These are phyloP conservation scores for Dillenia turbinata DNA, from an alignment of 164 flowering plant genomes.

Conservation along the genomic window DNA sequence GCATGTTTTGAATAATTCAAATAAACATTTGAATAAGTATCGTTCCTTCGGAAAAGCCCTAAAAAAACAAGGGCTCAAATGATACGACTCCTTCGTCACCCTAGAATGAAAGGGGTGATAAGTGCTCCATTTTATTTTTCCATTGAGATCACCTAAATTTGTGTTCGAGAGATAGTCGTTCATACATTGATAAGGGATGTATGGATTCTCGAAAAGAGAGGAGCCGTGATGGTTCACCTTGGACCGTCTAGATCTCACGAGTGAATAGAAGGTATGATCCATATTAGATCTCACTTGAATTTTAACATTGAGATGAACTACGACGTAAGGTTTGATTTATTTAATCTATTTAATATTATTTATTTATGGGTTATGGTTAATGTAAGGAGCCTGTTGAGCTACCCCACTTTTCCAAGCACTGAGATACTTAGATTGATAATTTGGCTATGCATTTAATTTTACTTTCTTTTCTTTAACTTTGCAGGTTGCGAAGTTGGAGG, in stretches of 20 bases:
- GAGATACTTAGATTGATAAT: too few species aligned
- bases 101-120: slow-evolving; percentile 3
- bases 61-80: slow-evolving; percentile 11
- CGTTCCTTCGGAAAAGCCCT: slow-evolving; percentile 2
- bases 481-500: slow-evolving; percentile 53
- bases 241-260: too few species aligned
- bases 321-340: too few species aligned
- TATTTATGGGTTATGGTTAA: too few species aligned
- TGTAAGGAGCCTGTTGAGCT: too few species aligned
- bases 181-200: slow-evolving; percentile 13
- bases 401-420: too few species aligned
- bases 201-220: slow-evolving; percentile 1
- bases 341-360: too few species aligned
- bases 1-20: too few species aligned
- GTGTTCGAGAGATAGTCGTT: slow-evolving; percentile 18
- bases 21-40: too few species aligned
- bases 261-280: too few species aligned
- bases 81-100: slow-evolving; percentile 7
- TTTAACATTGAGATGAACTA: background rate
- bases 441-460: too few species aligned
- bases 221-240: background rate
- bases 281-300: too few species aligned
- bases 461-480: background rate
- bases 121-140: slow-evolving; percentile 11
- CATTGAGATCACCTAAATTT: slow-evolving; percentile 6